These are phyloP conservation scores for Acorus calamus DNA, from an alignment of 106 monocot species.

Conservation along the genomic window DNA sequence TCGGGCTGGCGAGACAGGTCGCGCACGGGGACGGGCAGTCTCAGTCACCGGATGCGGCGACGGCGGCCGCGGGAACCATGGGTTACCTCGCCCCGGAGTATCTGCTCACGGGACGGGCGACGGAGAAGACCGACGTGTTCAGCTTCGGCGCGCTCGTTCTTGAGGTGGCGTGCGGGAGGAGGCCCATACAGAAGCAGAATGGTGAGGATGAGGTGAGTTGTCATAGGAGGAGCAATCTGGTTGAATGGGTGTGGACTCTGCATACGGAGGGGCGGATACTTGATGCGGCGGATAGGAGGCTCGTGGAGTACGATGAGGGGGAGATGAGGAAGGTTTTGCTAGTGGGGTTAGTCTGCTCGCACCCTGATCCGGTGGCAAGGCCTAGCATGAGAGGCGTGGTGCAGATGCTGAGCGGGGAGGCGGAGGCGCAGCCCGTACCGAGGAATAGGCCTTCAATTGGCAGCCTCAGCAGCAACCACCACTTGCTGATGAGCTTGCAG, in stretches of 20 bases:
- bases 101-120: constrained; percentile 86
- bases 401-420: constrained; percentile 79
- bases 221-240: constrained; percentile 34
- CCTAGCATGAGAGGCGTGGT: constrained; percentile 77
- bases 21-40: constrained; percentile 37
- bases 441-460: constrained; percentile 42
- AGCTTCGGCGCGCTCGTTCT: constrained; percentile 86
- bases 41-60: constrained; percentile 58
- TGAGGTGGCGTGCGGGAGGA: constrained; percentile 66
- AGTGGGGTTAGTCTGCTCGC: constrained; percentile 79
- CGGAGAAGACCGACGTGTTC: constrained; percentile 84
- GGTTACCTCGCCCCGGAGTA: constrained; percentile 98
- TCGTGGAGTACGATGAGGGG: constrained; percentile 59
- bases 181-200: constrained; percentile 45
- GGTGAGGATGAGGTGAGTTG: not conserved
- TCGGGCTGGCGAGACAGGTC: constrained; percentile 82
- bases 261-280: constrained; percentile 51
- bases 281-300: constrained; percentile 46
- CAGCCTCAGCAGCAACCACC: constrained; percentile 54
- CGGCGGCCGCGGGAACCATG: constrained; percentile 92
- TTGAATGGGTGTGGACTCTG: constrained; percentile 88
- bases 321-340: constrained; percentile 52
- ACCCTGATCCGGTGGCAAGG: constrained; percentile 50
- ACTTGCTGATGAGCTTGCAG: constrained; percentile 64
- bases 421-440: constrained; percentile 69